Evolutionary conservation across 2,329 filamentous ascomycete species (phyloP), one percentile per base, ranked within the genome.

Genomic region (Myriosclerotinia curreyana): DNA sequence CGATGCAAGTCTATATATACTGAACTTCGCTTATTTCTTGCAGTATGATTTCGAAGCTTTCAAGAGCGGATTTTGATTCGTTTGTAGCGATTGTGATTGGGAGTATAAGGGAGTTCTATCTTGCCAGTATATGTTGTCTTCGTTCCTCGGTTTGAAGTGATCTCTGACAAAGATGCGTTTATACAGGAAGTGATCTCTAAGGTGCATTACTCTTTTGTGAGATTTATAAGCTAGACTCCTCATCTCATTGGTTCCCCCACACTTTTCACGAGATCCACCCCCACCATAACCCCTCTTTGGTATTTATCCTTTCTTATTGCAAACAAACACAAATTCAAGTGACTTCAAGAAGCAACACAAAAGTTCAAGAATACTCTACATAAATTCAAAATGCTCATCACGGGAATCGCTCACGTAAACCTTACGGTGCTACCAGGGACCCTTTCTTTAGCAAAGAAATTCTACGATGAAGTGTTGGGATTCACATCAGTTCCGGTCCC

Each of bases 381-480:
- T 11, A 46, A 2, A 58, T 52, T 31, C 38, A 59, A 36, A 58
- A 69, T 71, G 66, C 31, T 48, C 28, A 84, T 86, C 70, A 76
- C 79, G 46, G 80, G 81, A 44, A 75, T 86, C 60, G 80, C 81
- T 3, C 83, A 86, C 74, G 76, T 86, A 66, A 87, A 86, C 71
- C 76, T 87, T 54, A 78, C 81, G n/a, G 81, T 87, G 12, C 83
- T 83, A 0, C 71, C 72, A 0, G 81, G 78, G 64, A 84, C 82
- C 0, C 77, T 86, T 40, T 75, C 77, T 25, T 76, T 77, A 14
- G 84, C 84, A 2, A 74, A 77, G 25, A 77, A 76, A 12, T 87
- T 87, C 75, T 87, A 86, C 74, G 78, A 75, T 63, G 71, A 74
- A 1, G 87, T 84, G 0, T 77, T 88, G 0, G 84, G 83, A 15